Conservation (phyloP, 148 eudicot species). For the Polygonum maritimum region DNA sequence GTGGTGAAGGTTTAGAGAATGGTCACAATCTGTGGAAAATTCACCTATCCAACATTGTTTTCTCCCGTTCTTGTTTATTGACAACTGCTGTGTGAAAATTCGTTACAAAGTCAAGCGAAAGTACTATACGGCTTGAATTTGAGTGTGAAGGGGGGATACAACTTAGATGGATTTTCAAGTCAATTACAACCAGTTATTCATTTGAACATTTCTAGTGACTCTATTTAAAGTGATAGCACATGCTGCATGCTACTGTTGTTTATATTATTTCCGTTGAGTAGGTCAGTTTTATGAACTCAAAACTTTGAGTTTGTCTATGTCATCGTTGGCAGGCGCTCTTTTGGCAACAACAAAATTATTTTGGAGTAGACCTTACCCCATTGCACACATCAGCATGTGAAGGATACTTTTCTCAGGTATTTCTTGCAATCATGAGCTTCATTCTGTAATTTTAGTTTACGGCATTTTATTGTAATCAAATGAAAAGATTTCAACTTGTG, state of each 20-base stretch:
- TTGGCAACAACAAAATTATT: conserved; percentile 99
- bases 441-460: background rate
- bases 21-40: background rate
- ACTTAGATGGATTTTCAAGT: background rate
- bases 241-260: too few relatives aligned
- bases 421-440: background rate
- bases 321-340: conserved; percentile 64
- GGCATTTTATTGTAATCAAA: background rate
- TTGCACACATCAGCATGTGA: conserved; percentile 76
- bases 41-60: background rate
- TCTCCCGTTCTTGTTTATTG: background rate
- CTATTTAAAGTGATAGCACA: too few relatives aligned
- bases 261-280: background rate
- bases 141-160: background rate
- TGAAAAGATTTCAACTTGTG: background rate
- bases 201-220: background rate
- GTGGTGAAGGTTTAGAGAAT: background rate
- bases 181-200: background rate
- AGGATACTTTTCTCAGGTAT: conserved; percentile 93
- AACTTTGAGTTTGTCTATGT: background rate
- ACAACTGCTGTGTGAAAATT: background rate
- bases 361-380: conserved; percentile 91
- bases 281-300: background rate
- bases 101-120: background rate
- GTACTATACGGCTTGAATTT: background rate